phyloP scores from a whole-genome alignment of 2,329 filamentous ascomycete genomes.

The Didymosphaeria variabile region DNA sequence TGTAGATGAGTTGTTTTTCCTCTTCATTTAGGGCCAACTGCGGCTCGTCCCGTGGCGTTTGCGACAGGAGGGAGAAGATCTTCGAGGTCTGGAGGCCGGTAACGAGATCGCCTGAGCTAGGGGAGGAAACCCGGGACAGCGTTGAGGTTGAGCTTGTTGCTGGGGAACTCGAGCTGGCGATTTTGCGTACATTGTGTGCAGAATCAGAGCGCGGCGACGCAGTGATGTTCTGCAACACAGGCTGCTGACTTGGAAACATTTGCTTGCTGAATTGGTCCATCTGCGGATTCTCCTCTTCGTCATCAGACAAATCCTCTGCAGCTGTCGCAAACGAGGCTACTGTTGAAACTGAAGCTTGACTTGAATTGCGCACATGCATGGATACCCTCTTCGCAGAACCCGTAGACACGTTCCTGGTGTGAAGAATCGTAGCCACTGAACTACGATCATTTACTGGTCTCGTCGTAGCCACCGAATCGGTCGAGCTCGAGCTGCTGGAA shows the following conservation, averaged over 20 bases:
- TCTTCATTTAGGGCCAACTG: constrained; percentile 58
- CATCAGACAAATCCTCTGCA: constrained; percentile 58
- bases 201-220: constrained; percentile 43
- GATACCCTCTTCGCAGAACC: constrained; percentile 39
- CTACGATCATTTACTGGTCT: constrained; percentile 33
- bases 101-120: constrained; percentile 42
- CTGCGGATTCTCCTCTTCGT: constrained; percentile 52
- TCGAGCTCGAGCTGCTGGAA: constrained; percentile 64
- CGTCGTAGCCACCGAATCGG: constrained; percentile 62
- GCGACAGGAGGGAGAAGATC: constrained; percentile 54
- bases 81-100: constrained; percentile 49
- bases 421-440: constrained; percentile 35
- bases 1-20: constrained; percentile 63
- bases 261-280: constrained; percentile 51
- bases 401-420: constrained; percentile 28
- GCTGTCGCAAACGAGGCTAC: constrained; percentile 71
- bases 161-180: constrained; percentile 37
- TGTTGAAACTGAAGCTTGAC: constrained; percentile 68
- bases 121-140: constrained; percentile 31
- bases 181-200: constrained; percentile 42
- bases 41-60: constrained; percentile 43
- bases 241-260: constrained; percentile 35
- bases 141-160: constrained; percentile 34
- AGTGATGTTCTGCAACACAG: constrained; percentile 25
- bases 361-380: constrained; percentile 61